Percentiles rank a stretch among this genome's conserved stretches.
Conservation (phyloP, 176 grass and related monocot genomes). For the Triticum monococcum region DNA sequence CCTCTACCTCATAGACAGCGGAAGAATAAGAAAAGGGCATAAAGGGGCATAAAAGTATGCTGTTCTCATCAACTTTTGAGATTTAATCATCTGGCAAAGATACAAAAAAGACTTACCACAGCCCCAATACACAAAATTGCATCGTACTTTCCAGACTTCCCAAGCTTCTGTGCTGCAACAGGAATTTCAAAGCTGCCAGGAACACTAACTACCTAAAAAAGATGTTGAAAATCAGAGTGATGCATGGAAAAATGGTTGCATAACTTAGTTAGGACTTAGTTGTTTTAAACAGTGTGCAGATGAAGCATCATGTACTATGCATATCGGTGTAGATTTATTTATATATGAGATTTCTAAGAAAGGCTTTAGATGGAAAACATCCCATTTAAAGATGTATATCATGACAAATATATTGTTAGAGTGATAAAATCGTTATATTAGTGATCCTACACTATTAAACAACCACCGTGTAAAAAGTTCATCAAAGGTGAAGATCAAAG, state of each 20-base stretch:
- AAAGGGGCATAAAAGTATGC: background rate
- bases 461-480: background rate
- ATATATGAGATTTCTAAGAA: background rate
- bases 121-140: slow-evolving; percentile 95
- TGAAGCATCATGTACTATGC: background rate
- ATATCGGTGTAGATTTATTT: background rate
- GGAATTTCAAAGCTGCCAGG: slow-evolving; percentile 98
- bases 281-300: background rate
- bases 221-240: slow-evolving; percentile 1
- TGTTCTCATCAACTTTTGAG: background rate
- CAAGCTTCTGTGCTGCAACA: slow-evolving; percentile 82
- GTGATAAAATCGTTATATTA: background rate
- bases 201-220: slow-evolving; percentile 81
- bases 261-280: background rate
- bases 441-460: background rate
- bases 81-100: background rate
- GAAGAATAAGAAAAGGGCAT: background rate
- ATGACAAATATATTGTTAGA: background rate
- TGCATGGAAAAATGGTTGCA: background rate
- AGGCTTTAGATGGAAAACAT: slow-evolving; percentile 3
- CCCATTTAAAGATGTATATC: background rate
- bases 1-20: background rate
- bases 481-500: background rate
- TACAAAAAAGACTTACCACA: slow-evolving; percentile 59
- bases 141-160: slow-evolving; percentile 82